These are phyloP conservation scores for Candida pseudoglaebosa DNA, from an alignment of 805 yeast genomes.

Conservation along the genomic window DNA sequence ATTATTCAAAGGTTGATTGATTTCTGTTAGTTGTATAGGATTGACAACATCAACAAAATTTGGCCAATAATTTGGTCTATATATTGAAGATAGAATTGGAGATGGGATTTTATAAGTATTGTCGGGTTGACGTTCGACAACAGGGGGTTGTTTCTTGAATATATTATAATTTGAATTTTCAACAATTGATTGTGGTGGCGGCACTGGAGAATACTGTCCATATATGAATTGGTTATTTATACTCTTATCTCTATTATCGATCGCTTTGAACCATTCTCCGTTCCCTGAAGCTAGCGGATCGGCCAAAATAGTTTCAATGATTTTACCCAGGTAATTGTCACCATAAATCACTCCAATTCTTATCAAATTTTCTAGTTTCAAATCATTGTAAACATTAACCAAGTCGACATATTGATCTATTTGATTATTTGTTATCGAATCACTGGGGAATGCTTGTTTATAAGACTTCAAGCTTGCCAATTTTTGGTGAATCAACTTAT, in stretches of 20 bases:
- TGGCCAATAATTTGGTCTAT: constrained; percentile 20
- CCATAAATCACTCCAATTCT: constrained; percentile 34
- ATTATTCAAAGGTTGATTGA: constrained; percentile 12
- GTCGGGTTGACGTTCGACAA: constrained; percentile 6
- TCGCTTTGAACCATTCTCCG: constrained; percentile 26
- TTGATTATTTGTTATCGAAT: constrained; percentile 5
- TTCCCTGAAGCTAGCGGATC: constrained; percentile 37
- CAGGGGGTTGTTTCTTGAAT: background rate
- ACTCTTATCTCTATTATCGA: constrained; percentile 18
- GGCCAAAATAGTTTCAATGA: constrained; percentile 34
- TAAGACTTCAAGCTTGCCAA: background rate
- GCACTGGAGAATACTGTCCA: constrained; percentile 4
- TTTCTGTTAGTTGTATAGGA: constrained; percentile 19
- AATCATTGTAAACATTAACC: constrained; percentile 1
- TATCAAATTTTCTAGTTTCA: constrained; percentile 13
- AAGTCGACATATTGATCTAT: constrained; percentile 6
- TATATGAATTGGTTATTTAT: constrained; percentile 20
- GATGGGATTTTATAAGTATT: constrained; percentile 18
- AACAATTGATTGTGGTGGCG: background rate
- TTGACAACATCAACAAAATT: constrained; percentile 11
- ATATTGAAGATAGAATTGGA: constrained; percentile 26
- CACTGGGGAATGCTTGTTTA: constrained; percentile 7
- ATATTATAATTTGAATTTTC: background rate
- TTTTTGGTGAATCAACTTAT: background rate
- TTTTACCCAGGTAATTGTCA: constrained; percentile 23